Conservation (phyloP, 179 eudicot genomes). For the Spergularia azorica region DNA sequence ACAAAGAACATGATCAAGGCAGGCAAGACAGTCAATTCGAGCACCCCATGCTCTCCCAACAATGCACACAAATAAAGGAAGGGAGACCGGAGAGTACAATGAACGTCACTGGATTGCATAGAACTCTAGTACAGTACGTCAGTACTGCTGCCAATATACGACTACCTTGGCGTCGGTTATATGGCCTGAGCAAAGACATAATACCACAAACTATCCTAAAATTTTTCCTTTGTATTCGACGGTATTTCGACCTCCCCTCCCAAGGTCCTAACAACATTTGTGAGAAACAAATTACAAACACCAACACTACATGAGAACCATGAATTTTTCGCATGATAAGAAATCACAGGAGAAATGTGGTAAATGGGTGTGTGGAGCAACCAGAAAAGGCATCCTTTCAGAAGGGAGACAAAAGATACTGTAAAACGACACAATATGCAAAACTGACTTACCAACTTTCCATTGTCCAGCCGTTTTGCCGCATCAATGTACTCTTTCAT, state of each 20-base stretch:
- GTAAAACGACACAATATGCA: not conserved
- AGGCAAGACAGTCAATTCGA: too few relatives aligned
- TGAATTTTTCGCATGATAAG: not conserved
- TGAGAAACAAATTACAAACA: not conserved
- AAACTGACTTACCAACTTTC: conserved; percentile 51
- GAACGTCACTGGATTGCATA: too few relatives aligned
- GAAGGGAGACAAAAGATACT: not conserved
- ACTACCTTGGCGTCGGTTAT: not conserved
- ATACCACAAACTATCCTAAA: not conserved
- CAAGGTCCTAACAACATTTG: not conserved
- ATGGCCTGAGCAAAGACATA: not conserved
- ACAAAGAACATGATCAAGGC: too few relatives aligned
- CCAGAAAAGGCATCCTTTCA: not conserved
- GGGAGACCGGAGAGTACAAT: too few relatives aligned
- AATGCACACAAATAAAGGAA: too few relatives aligned
- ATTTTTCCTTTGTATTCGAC: not conserved
- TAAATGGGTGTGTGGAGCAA: not conserved
- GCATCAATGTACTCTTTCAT: conserved; percentile 69
- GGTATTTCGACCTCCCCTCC: not conserved
- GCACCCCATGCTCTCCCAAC: too few relatives aligned
- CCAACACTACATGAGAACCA: not conserved
- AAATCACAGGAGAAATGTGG: not conserved
- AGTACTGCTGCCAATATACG: not conserved
- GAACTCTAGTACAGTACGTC: not conserved
- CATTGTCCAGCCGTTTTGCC: conserved; percentile 58